A percentile compares a stretch with the other conserved stretches of the same genome.
Conservation (phyloP, 192 early-diverging fungal species). For the Backusella mclennaniae region DNA sequence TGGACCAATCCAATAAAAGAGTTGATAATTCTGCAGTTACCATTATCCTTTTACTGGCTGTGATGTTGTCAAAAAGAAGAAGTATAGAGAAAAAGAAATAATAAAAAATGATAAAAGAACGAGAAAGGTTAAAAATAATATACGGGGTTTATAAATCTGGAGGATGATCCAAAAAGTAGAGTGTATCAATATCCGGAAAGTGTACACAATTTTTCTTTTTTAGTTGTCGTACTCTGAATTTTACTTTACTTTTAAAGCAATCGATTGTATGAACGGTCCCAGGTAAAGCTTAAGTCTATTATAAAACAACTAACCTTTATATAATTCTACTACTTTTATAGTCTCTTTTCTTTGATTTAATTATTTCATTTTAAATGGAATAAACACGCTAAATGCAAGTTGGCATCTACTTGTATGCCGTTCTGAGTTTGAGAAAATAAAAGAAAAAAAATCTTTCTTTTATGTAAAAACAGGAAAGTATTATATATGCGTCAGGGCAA, state of each 20-base stretch:
- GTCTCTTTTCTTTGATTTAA: neutral
- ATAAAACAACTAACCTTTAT: neutral
- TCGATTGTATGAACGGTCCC: neutral
- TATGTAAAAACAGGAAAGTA: too few relatives aligned
- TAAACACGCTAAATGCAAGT: neutral
- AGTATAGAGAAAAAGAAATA: neutral
- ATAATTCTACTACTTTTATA: neutral
- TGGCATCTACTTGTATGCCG: neutral
- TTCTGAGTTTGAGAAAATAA: neutral
- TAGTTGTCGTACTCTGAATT: neutral
- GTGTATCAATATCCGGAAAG: neutral
- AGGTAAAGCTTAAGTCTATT: neutral
- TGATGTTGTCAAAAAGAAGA: constrained; percentile 1
- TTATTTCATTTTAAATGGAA: neutral
- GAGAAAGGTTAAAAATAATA: constrained; percentile 17
- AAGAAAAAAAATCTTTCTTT: too few relatives aligned
- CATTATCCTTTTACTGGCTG: neutral
- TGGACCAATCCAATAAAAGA: constrained; percentile 14
- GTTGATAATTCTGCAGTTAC: constrained; percentile 7
- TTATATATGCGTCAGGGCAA: too few relatives aligned
- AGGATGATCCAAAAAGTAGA: neutral
- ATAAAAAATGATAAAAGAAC: constrained; percentile 24
- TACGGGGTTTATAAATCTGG: neutral
- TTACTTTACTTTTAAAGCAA: constrained; percentile 1
- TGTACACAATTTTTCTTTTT: neutral